A percentile compares a stretch with the other conserved stretches of the same genome.
phyloP scores from a whole-genome alignment of 2,329 filamentous ascomycete species.

The Calonectria henricotiae region DNA sequence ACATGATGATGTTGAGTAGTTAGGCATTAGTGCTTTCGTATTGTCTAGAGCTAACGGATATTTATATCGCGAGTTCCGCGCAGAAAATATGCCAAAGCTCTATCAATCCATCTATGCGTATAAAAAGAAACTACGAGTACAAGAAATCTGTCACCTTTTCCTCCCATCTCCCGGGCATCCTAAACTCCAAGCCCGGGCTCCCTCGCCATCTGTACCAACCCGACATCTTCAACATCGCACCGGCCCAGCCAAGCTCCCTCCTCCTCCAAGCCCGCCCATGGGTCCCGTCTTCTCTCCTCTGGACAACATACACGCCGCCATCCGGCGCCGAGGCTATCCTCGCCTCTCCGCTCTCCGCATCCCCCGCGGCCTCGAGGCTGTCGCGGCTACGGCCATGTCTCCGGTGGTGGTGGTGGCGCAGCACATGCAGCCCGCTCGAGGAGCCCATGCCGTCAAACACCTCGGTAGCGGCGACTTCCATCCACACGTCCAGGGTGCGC shows the following conservation, averaged over 20 bases:
- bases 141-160: conserved; percentile 40
- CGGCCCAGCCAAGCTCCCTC: conserved; percentile 64
- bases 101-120: not conserved
- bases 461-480: conserved; percentile 59
- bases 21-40: no score
- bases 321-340: conserved; percentile 55
- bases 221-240: conserved; percentile 63
- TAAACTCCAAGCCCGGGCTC: conserved; percentile 50
- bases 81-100: not conserved
- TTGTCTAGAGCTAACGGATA: no score
- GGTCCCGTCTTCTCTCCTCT: conserved; percentile 51
- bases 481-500: conserved; percentile 65
- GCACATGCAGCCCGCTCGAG: conserved; percentile 12
- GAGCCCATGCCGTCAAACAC: conserved; percentile 50
- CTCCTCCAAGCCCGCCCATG: conserved; percentile 61
- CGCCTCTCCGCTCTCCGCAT: conserved; percentile 53
- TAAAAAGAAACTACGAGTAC: conserved; percentile 11
- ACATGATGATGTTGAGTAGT: no score
- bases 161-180: conserved; percentile 49
- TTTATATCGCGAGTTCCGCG: no score
- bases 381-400: conserved; percentile 47
- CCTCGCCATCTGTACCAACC: conserved; percentile 56
- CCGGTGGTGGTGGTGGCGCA: conserved; percentile 25
- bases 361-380: conserved; percentile 54
- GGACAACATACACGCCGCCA: conserved; percentile 53